These are phyloP conservation scores for Lathyrus oleraceus DNA, from an alignment of 306 rosid genomes.

Conservation along the genomic window DNA sequence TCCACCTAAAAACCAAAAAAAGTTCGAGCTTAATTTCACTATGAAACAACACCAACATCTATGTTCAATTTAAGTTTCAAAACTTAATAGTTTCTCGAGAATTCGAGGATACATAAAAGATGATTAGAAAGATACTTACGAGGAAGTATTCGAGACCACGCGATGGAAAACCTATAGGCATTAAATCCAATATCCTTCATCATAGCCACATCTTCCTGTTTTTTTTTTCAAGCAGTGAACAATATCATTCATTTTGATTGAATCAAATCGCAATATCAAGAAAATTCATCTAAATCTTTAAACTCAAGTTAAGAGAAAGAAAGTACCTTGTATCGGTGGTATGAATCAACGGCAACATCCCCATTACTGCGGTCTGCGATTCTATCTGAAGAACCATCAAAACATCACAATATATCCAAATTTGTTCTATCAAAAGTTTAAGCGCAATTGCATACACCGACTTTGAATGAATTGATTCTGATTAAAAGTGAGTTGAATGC, in stretches of 20 bases:
- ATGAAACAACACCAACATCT: slow-evolving; percentile 6
- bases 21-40: slow-evolving; percentile 16
- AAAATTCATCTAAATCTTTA: slow-evolving; percentile 14
- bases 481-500: too few species aligned
- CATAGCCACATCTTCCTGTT: slow-evolving; percentile 58
- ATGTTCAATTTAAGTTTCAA: not conserved
- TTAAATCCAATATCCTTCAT: slow-evolving; percentile 63
- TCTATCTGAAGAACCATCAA: slow-evolving; percentile 42
- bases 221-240: not conserved
- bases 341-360: slow-evolving; percentile 56
- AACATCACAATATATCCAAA: slow-evolving; percentile 7
- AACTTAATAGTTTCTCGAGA: not conserved
- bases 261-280: slow-evolving; percentile 4
- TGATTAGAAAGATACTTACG: slow-evolving; percentile 46
- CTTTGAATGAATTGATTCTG: not conserved
- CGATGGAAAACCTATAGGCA: slow-evolving; percentile 61
- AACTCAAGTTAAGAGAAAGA: slow-evolving; percentile 22
- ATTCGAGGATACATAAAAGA: slow-evolving; percentile 13
- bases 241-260: slow-evolving; percentile 11
- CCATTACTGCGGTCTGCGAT: slow-evolving; percentile 56
- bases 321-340: slow-evolving; percentile 68
- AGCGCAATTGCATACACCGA: not conserved
- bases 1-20: slow-evolving; percentile 45
- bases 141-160: slow-evolving; percentile 69
- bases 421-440: not conserved